Base-by-base conservation (phyloP, 2,329 filamentous ascomycete species). In the Colletotrichum sojae region DNA sequence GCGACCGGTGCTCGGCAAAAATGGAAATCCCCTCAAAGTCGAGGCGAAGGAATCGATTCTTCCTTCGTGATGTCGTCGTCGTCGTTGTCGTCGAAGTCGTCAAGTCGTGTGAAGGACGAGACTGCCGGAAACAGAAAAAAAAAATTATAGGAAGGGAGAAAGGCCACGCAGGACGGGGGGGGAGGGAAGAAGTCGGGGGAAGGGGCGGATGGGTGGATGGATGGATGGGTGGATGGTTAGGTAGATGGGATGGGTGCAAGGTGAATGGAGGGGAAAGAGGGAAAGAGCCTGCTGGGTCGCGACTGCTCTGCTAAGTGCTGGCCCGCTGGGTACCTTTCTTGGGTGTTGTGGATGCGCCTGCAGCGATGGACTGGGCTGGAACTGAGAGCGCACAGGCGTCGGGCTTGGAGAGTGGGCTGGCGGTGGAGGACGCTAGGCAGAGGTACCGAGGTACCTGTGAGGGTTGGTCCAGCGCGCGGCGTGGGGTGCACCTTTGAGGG, bases 311-410 rank as follows among this genome's bases (percentile, higher is more conserved):
- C 31, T 36, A 36, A 18, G 20, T 27, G 25, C 22, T 25, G 22
- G 22, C 22, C 22, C 22, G 22, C 22, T 52, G 25, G 22, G 49
- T 15, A 20, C 46, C 43, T 46, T 46, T 18, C 48, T 20, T 20
- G 49, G 16, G 49, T 18, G 46, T 18, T 18, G 46, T 49, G 46
- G 46, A 20, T 18, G 40, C 40, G 40, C 40, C 40, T n/a, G 40
- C 13, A 36, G 18, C 20, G 51, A 67, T 67, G 49, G 67, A 46
- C 66, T 52, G 66, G 66, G 67, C 67, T 69, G 56, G 67, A 67
- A 66, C 53, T 31, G 46, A 18, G n/a, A 46, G 36, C 20, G 61
- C 43, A 49, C 45, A 51, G 52, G 45, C 52, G 4, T 56, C 20
- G 27, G 16, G 55, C 48, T 16, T 36, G 31, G 31, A 36, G 31